Conservation (phyloP, 1,284 basidiomycete species). For the Cryptococcus sp. region DNA sequence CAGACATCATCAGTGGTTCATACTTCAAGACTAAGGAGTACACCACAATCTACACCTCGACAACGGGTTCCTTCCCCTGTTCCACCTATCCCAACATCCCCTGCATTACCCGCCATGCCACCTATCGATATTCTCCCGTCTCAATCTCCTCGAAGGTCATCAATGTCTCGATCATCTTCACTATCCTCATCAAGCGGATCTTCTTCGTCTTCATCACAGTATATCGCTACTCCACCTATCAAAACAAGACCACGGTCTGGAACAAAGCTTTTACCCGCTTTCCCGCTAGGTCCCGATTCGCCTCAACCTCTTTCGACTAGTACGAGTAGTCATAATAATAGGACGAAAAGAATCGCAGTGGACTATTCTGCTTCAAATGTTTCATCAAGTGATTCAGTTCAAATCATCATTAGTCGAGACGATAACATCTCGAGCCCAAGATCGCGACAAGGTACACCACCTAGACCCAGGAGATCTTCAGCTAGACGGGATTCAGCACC, state of each 20-base stretch:
- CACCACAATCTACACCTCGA: no score
- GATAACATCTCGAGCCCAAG: not conserved
- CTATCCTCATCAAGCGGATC: slow-evolving; percentile 8
- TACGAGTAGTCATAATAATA: not conserved
- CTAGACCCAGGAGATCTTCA: not conserved
- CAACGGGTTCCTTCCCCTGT: no score
- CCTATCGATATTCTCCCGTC: not conserved
- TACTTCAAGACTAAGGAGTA: no score
- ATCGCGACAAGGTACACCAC: not conserved
- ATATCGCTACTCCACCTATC: slow-evolving; percentile 6
- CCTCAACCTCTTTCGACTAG: slow-evolving; percentile 4
- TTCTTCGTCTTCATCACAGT: slow-evolving; percentile 8
- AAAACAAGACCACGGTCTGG: slow-evolving; percentile 4
- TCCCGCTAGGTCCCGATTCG: slow-evolving; percentile 1
- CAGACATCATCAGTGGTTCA: no score
- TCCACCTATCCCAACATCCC: slow-evolving; percentile 13
- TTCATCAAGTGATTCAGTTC: not conserved
- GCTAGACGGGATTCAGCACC: not conserved
- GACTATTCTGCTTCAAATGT: slow-evolving; percentile 3
- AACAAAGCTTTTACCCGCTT: slow-evolving; percentile 16
- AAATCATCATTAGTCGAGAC: slow-evolving; percentile 8
- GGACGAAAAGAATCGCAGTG: slow-evolving; percentile 2
- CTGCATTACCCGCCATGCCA: slow-evolving; percentile 9
- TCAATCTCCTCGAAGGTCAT: not conserved
- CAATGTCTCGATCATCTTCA: slow-evolving; percentile 5